These are phyloP conservation scores for Amanita rubescens DNA, from an alignment of 768 basidiomycete species.

Conservation along the genomic window DNA sequence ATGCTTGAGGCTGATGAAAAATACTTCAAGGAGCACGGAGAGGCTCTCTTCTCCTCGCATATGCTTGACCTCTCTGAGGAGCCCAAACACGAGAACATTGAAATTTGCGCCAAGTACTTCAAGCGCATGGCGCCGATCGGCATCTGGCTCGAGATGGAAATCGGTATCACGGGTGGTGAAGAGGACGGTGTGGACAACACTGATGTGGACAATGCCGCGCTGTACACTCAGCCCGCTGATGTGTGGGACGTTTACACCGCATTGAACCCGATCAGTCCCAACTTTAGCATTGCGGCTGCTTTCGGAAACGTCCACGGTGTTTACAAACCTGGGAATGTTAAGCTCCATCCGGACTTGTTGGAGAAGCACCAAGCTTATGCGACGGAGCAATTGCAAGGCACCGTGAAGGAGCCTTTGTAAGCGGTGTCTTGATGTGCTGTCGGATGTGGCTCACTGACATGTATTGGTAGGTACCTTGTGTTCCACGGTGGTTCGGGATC, in stretches of 20 bases:
- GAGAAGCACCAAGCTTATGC: constrained; percentile 84
- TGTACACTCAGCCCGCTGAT: constrained; percentile 98
- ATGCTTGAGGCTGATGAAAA: constrained; percentile 96
- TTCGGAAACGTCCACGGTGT: constrained; percentile 99
- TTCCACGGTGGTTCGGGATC: constrained; percentile 99
- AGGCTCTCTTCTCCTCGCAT: constrained; percentile 92
- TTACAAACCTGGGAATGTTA: constrained; percentile 98
- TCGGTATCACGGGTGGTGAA: constrained; percentile 99
- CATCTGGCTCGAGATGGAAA: constrained; percentile 99
- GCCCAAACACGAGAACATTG: constrained; percentile 90
- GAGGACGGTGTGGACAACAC: constrained; percentile 99
- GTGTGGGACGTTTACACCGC: constrained; percentile 87
- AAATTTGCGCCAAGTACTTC: constrained; percentile 90
- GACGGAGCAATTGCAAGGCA: constrained; percentile 56
- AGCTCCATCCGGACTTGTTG: constrained; percentile 85
- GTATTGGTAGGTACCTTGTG: constrained; percentile 72
- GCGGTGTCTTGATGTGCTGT: constrained; percentile 22
- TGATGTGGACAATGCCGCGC: constrained; percentile 81
- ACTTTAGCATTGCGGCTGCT: constrained; percentile 96
- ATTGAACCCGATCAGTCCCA: constrained; percentile 77
- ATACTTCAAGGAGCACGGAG: constrained; percentile 84
- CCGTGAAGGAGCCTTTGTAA: constrained; percentile 72
- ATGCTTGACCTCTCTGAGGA: constrained; percentile 98
- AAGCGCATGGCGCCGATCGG: constrained; percentile 88
- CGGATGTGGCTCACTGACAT: not conserved